Base-by-base conservation (phyloP, 2,329 filamentous ascomycete genomes). In the Colletotrichum euphorbiae region DNA sequence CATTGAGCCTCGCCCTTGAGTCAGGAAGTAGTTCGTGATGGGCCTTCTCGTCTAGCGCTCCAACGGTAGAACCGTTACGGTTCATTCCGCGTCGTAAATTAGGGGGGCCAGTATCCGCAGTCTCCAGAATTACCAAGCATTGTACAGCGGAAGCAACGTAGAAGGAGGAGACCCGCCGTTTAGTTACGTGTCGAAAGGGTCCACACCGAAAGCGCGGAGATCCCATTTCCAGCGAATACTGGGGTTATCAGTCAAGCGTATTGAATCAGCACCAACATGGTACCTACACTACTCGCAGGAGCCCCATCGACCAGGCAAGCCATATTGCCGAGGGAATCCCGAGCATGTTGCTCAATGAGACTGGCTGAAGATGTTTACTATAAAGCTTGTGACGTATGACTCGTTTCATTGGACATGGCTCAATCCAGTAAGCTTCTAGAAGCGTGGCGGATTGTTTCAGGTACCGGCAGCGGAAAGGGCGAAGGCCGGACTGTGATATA, bases 401-500 rank as follows among this genome's bases (percentile, higher is more conserved):
- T 68, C 65, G 65, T 50, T 68, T 60, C 40, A 48, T 17, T 17
- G 31, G 51, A 24, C 21, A 38, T 19, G 28, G 21, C 65, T 56
- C n/a, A 65, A 65, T 42, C 31, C 46, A 40, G 65, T 21, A 68
- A 54, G 40, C 61, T 68, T 68, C 65, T 65, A 68, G 65, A 68
- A 68, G 61, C 46, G 21, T 59, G 48, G 54, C 40, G 36, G 31
- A 33, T 48, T 33, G 65, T 59, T 65, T 59, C 61, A 68, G 54
- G 17, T 17, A 50, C 48, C 59, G 46, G 65, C 54, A 59, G 50
- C 36, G 42, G 57, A 11, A 13, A 21, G 31, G 24, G 43, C 52
- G 52, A 56, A 19, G 52, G 19, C 36, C 24, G 17, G 24, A 31
- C 48, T 31, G 24, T 24, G 17, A 51, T 31, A 31, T 24, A 31